Conservation (phyloP, 768 basidiomycete species). For the Leccinellum rugosiceps region DNA sequence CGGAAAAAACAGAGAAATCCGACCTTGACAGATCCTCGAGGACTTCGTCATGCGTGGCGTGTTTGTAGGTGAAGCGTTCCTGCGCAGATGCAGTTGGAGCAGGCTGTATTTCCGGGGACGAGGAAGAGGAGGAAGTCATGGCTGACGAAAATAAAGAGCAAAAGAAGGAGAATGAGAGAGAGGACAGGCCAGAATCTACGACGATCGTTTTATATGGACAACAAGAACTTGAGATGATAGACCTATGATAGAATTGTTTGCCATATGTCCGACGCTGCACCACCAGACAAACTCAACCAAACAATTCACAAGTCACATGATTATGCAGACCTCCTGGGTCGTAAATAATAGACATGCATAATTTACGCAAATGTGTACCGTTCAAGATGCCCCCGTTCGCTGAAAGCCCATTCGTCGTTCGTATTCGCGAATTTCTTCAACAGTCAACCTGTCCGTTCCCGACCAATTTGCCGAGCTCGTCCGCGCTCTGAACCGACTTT, state of each 20-base stretch:
- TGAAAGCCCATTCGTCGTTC: slow-evolving; percentile 87
- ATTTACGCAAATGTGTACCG: background rate
- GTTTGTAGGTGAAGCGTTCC: slow-evolving; percentile 56
- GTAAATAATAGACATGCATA: slow-evolving; percentile 7
- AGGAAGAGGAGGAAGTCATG: slow-evolving; percentile 78
- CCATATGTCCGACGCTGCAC: slow-evolving; percentile 14
- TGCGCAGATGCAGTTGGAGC: slow-evolving; percentile 39
- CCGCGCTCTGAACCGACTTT: slow-evolving; percentile 80
- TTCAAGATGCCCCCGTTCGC: slow-evolving; percentile 23
- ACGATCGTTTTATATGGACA: slow-evolving; percentile 36
- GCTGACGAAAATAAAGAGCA: slow-evolving; percentile 26
- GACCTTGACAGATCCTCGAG: slow-evolving; percentile 90
- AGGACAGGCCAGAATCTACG: slow-evolving; percentile 24
- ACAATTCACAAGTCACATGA: slow-evolving; percentile 20
- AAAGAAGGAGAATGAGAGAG: slow-evolving; percentile 31
- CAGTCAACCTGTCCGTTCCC: slow-evolving; percentile 83
- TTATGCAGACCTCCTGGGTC: background rate
- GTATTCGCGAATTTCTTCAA: slow-evolving; percentile 84
- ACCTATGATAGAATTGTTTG: slow-evolving; percentile 23
- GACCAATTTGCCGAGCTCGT: slow-evolving; percentile 97
- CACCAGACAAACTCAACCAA: slow-evolving; percentile 23
- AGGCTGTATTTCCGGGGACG: slow-evolving; percentile 68
- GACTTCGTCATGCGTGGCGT: slow-evolving; percentile 79
- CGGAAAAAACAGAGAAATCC: slow-evolving; percentile 13
- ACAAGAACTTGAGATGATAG: slow-evolving; percentile 25